A percentile compares a stretch with the other conserved stretches of the same genome.
Evolutionary conservation across 805 yeast genomes (phyloP).

Genomic region (Zygosaccharomyces bisporus): DNA sequence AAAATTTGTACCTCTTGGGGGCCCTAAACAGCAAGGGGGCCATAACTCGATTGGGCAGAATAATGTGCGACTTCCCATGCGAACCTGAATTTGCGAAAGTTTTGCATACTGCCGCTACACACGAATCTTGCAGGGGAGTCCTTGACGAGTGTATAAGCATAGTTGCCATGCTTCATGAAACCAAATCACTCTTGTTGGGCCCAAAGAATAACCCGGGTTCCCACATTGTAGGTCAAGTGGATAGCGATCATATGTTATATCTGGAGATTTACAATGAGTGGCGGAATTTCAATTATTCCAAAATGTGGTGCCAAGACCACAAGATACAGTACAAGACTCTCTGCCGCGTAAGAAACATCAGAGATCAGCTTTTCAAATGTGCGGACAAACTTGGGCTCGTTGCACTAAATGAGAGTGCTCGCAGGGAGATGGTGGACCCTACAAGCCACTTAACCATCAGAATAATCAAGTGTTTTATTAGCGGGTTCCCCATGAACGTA

Average conservation of each 20-base stretch:
- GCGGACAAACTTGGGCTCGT: conserved; percentile 42
- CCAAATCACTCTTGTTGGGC: conserved; percentile 46
- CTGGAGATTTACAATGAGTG: conserved; percentile 76
- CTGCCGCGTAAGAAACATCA: conserved; percentile 61
- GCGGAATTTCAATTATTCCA: conserved; percentile 61
- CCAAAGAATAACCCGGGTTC: conserved; percentile 20
- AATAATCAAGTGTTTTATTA: conserved; percentile 28
- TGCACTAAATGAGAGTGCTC: conserved; percentile 19
- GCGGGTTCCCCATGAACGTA: conserved; percentile 35
- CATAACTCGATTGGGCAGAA: conserved; percentile 70
- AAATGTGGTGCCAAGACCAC: conserved; percentile 82
- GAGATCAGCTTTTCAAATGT: conserved; percentile 62
- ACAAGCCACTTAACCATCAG: conserved; percentile 8
- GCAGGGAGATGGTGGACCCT: conserved; percentile 7
- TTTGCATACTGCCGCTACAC: conserved; percentile 53
- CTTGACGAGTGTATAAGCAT: conserved; percentile 65
- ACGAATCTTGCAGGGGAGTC: conserved; percentile 48
- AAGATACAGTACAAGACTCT: conserved; percentile 73
- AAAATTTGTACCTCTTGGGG: conserved; percentile 78
- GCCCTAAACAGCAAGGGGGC: conserved; percentile 79
- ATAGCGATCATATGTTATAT: conserved; percentile 73
- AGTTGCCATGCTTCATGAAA: conserved; percentile 78
- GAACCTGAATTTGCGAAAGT: conserved; percentile 87
- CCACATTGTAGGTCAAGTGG: conserved; percentile 46
- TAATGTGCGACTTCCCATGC: conserved; percentile 89